Base-by-base conservation (phyloP, 2,329 filamentous ascomycete species). In the Talaromyces sp. region DNA sequence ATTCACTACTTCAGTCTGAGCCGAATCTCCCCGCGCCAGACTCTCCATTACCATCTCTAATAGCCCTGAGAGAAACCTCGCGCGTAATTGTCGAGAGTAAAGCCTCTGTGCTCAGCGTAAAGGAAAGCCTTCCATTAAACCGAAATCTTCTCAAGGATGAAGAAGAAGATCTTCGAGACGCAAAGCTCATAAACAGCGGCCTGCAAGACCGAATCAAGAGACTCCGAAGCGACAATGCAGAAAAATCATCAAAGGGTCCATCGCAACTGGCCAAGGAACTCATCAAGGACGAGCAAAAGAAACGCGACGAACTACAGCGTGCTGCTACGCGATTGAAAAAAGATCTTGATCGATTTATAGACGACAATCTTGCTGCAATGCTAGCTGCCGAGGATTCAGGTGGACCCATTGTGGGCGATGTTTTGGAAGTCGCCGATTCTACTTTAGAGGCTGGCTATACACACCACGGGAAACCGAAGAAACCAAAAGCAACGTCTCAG, bases 341-440 rank as follows among this genome's bases (percentile, higher is more conserved):
- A 60, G 81, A 84, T 0, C 81, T 96, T 59, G 84, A 88, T 64
- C 78, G 77, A 17, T 96, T 96, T 69, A 87, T 93, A 60, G 84
- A 90, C 63, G 78, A 85, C 50, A 82, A 85, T 46, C 81, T 96
- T 1, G 89, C 89, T 1, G 76, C 84, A 3, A 89, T 93, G 85
- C 80, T 96, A 50, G 91, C 90, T 7, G 89, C 90, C 0, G 91
- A 96, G 75, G 89, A 92, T 69, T 81, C 93, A 1, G 91, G 91
- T 8, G 91, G 91, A 0, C 91, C 91, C 0, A 88, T 92, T 11
- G 90, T 93, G 0, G 90, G 91, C 3, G 88, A 91, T 65, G 80
- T 88, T 66, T 80, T 89, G 69, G 85, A 89, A 75, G 86, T 78
- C 67, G 82, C 79, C 9, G 82, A 88, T 51, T 83, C 77, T 13